Conservation (phyloP, 2,329 filamentous ascomycete genomes). For the Penicillium olsonii region DNA sequence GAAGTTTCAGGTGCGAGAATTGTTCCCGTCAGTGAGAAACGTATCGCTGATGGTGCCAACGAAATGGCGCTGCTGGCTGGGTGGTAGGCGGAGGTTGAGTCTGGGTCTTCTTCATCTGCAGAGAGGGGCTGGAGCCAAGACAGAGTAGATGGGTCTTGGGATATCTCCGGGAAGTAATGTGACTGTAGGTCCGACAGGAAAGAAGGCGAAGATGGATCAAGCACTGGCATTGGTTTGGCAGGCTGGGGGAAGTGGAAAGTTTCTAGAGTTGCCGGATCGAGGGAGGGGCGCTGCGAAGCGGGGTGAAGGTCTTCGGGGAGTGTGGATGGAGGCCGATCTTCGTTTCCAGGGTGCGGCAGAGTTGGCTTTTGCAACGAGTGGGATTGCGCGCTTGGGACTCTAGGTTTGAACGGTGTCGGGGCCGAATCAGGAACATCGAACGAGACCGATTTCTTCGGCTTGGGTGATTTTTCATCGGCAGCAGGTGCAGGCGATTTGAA, state of each 20-base stretch:
- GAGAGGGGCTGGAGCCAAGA: constrained; percentile 85
- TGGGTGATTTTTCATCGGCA: constrained; percentile 7
- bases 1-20: constrained; percentile 77
- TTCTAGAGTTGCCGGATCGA: constrained; percentile 27
- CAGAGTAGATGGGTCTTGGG: constrained; percentile 79
- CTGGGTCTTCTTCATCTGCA: constrained; percentile 60
- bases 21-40: constrained; percentile 83
- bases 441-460: constrained; percentile 35
- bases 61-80: constrained; percentile 72
- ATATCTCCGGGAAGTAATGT: constrained; percentile 90
- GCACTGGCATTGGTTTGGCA: constrained; percentile 61
- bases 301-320: constrained; percentile 42
- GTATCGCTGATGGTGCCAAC: constrained; percentile 66
- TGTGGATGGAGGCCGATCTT: constrained; percentile 38
- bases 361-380: constrained; percentile 9
- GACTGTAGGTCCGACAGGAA: constrained; percentile 83
- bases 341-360: constrained; percentile 18
- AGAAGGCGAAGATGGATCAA: constrained; percentile 79
- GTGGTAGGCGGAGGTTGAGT: constrained; percentile 76
- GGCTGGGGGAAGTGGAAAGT: constrained; percentile 49
- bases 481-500: constrained; percentile 8
- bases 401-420: not conserved
- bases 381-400: constrained; percentile 11
- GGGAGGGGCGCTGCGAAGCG: constrained; percentile 40
- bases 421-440: constrained; percentile 22